A percentile compares a stretch with the other conserved stretches of the same genome.
These are phyloP conservation scores for Lathyrus aphaca DNA, from an alignment of 306 rosid species.

Conservation along the genomic window DNA sequence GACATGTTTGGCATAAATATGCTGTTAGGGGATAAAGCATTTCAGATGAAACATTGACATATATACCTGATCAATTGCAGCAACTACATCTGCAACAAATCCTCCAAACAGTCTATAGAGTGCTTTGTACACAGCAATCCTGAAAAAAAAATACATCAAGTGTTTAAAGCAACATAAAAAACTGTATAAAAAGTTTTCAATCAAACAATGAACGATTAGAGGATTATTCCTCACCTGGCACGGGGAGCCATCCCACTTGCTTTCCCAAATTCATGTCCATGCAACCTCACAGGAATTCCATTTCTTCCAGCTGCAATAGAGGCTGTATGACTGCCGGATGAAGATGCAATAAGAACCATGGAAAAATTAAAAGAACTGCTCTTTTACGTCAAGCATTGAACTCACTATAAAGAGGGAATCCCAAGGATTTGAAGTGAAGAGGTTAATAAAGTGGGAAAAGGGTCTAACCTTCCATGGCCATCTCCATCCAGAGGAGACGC, in stretches of 20 bases:
- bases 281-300: conserved; percentile 92
- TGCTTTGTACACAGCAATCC: conserved; percentile 99
- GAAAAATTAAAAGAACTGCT: conserved; percentile 25
- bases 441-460: conserved; percentile 12
- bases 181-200: conserved; percentile 1
- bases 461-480: conserved; percentile 95
- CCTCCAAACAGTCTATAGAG: conserved; percentile 97
- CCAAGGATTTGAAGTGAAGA: conserved; percentile 21
- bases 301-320: conserved; percentile 99
- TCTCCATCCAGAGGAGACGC: conserved; percentile 97
- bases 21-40: background rate
- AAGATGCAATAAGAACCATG: conserved; percentile 29
- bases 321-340: conserved; percentile 88
- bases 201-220: conserved; percentile 30
- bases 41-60: conserved; percentile 19
- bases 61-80: conserved; percentile 95
- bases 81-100: conserved; percentile 94
- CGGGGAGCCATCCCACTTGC: conserved; percentile 99
- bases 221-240: conserved; percentile 76
- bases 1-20: conserved; percentile 3
- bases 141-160: conserved; percentile 48
- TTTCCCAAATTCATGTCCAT: conserved; percentile 96
- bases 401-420: background rate
- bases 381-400: conserved; percentile 1
- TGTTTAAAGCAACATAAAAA: conserved; percentile 26